A percentile compares a stretch with the other conserved stretches of the same genome.
These are phyloP conservation scores for Macroventuria anomochaeta DNA, from an alignment of 2,329 filamentous ascomycete genomes.

Conservation along the genomic window DNA sequence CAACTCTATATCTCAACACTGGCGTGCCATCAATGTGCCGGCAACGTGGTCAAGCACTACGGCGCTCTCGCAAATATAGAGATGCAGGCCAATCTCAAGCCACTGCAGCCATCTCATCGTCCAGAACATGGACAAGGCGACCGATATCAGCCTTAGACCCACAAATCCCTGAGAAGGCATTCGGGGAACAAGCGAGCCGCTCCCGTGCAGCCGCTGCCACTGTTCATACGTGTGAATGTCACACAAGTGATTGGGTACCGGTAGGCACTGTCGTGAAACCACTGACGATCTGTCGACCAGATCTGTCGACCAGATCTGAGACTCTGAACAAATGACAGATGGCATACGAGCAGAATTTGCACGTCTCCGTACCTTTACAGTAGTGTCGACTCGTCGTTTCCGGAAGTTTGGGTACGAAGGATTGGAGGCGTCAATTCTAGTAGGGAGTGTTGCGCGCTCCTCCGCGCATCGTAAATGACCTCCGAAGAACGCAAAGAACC, in stretches of 20 bases:
- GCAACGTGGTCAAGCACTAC: not conserved
- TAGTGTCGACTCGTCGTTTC: slow-evolving; percentile 3
- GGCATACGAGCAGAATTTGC: slow-evolving; percentile 15
- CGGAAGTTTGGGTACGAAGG: not conserved
- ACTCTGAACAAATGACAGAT: slow-evolving; percentile 1
- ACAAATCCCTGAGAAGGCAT: not conserved
- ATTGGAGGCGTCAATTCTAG: not conserved
- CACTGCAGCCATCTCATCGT: slow-evolving; percentile 2
- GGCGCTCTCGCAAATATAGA: slow-evolving; percentile 10
- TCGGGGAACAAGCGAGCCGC: slow-evolving; percentile 14
- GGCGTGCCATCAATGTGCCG: not conserved
- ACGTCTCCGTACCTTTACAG: slow-evolving; percentile 1
- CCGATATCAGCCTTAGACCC: slow-evolving; percentile 3
- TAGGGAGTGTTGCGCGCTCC: slow-evolving; percentile 10
- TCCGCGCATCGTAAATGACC: slow-evolving; percentile 2
- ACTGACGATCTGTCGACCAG: not conserved
- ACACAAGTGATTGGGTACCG: slow-evolving; percentile 9
- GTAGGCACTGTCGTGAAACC: slow-evolving; percentile 7
- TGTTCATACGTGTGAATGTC: not conserved
- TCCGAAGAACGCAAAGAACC: not conserved
- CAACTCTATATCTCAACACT: not conserved
- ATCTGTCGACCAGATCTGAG: not conserved
- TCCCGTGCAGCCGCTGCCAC: slow-evolving; percentile 17
- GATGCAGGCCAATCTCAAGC: slow-evolving; percentile 1
- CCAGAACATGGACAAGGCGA: slow-evolving; percentile 4